Percentiles rank a stretch among this genome's conserved stretches.
Conservation (phyloP, 331 rosid genomes). For the Arachis monticola region DNA sequence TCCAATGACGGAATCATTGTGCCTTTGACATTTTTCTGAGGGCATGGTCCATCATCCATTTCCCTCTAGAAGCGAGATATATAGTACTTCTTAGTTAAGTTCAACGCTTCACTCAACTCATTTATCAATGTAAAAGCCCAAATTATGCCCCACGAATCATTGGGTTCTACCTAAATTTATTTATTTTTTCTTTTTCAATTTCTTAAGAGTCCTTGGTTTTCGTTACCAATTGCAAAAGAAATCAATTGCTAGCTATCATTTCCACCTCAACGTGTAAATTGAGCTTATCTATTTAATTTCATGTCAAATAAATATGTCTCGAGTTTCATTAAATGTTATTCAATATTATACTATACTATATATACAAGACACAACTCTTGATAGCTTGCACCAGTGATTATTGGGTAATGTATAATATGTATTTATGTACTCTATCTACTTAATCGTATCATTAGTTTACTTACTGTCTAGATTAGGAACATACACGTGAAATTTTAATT, state of each 20-base stretch:
- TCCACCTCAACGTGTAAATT: constrained; percentile 29
- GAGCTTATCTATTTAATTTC: constrained; percentile 6
- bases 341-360: background rate
- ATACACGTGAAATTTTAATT: background rate
- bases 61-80: constrained; percentile 41
- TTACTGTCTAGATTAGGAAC: no score
- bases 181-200: constrained; percentile 32
- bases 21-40: constrained; percentile 21
- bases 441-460: background rate
- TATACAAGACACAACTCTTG: background rate
- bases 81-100: constrained; percentile 33
- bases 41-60: constrained; percentile 31
- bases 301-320: constrained; percentile 3
- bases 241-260: constrained; percentile 36
- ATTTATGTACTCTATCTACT: background rate
- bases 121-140: constrained; percentile 36
- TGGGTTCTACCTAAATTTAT: constrained; percentile 45
- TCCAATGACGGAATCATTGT: constrained; percentile 18
- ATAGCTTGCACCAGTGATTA: background rate
- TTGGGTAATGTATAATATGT: background rate
- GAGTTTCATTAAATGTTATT: constrained; percentile 1
- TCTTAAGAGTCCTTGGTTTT: constrained; percentile 31
- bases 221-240: constrained; percentile 27
- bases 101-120: constrained; percentile 40
- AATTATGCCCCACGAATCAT: constrained; percentile 37